These are phyloP conservation scores for Oenanthe sinensis DNA, from an alignment of 129 eudicot species.

Conservation along the genomic window DNA sequence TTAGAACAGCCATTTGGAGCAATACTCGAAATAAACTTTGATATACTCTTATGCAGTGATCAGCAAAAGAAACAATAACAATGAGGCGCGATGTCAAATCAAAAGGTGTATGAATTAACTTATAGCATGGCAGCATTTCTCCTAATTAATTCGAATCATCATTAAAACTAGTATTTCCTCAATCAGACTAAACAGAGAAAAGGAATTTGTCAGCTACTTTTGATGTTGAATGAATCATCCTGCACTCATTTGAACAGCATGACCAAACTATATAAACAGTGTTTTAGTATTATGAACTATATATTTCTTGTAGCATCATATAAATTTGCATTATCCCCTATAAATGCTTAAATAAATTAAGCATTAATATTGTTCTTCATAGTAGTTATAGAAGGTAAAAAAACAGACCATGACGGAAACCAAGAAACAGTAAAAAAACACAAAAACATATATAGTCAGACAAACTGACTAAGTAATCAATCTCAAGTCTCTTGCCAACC, in stretches of 20 bases:
- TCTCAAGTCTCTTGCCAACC: constrained; percentile 29
- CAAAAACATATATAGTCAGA: neutral
- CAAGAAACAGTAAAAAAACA: neutral
- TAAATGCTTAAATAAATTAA: neutral
- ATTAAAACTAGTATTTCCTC: neutral
- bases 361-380: neutral
- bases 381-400: neutral
- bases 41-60: neutral
- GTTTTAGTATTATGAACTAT: neutral
- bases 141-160: neutral
- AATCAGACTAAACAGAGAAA: neutral
- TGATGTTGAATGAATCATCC: neutral
- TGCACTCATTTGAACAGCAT: neutral
- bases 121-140: neutral
- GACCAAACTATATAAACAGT: neutral
- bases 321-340: neutral
- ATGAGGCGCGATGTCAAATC: neutral
- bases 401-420: neutral
- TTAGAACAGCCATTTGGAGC: neutral
- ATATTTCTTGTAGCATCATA: neutral
- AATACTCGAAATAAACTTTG: too few relatives aligned
- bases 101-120: too few relatives aligned
- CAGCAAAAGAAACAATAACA: neutral
- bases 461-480: neutral
- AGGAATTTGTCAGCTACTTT: neutral